Evolutionary conservation across 2,329 filamentous ascomycete genomes (phyloP), one percentile per base, ranked within the genome.

Genomic region (Rhytidhysteron rufulum): DNA sequence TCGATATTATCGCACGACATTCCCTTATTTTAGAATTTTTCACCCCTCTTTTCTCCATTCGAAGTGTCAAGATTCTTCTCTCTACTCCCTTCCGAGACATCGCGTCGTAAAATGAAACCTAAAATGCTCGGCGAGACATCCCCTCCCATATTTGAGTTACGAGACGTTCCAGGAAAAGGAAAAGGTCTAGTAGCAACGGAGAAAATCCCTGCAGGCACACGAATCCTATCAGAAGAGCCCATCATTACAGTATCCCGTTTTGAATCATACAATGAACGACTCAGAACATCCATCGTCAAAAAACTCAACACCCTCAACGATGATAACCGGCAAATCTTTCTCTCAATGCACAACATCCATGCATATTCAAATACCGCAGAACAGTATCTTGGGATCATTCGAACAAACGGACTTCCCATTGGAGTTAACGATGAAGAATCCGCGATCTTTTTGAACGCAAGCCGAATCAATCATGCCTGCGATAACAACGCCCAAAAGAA

Each of bases 401-500:
- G 56, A 43, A 63, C 57, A 22, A 65, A 65, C 27, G 49, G 43
- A 34, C 55, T 61, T 10, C 60, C 58, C 18, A 48, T 60, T 4
- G 58, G 55, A 4, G 40, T 50, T 6, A 44, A 50, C 33, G 47
- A 43, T 34, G 44, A 43, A 17, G 43, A 55, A 41, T 57, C 51
- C 5, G 65, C 49, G 2, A 50, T 68, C 21, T 68, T 67, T 40
- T 49, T 63, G 3, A 34, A 60, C 29, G 61, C 60, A 34, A 60
- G 51, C 25, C 52, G 58, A 24, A 57, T 69, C 41, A 69, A 69
- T 30, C 64, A 68, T 39, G 49, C 60, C 24, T 70, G 65, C 39
- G 48, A 58, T 33, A 55, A 58, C 20, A 69, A 69, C 34, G 58
- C 59, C 19, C 52, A 61, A 37, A 60, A 63, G 30, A 40, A 45